A percentile compares a stretch with the other conserved stretches of the same genome.
phyloP scores from a whole-genome alignment of 768 basidiomycete genomes.

The Suillus spraguei region DNA sequence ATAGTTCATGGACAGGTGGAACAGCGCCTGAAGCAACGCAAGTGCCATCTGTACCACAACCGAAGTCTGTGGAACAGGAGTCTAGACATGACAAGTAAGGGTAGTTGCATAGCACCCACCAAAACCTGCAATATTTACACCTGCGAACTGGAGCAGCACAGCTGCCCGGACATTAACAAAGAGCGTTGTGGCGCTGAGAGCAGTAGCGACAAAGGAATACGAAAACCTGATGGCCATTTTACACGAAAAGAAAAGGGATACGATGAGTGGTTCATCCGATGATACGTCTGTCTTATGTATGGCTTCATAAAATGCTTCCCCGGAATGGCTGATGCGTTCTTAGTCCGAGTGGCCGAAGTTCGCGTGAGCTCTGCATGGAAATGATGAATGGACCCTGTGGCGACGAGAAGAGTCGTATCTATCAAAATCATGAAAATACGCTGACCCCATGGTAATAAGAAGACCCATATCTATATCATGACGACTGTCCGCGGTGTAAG shows the following conservation, averaged over 20 bases:
- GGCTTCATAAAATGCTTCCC: slow-evolving; percentile 9
- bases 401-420: neutral
- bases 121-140: slow-evolving; percentile 58
- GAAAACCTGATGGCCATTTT: slow-evolving; percentile 24
- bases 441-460: slow-evolving; percentile 2
- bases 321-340: neutral
- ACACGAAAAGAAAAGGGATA: neutral
- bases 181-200: slow-evolving; percentile 15
- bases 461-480: neutral
- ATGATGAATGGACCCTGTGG: neutral
- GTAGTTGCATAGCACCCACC: slow-evolving; percentile 21
- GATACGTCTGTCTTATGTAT: slow-evolving; percentile 16
- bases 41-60: slow-evolving; percentile 47
- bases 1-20: slow-evolving; percentile 48
- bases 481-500: neutral
- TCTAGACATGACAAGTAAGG: neutral
- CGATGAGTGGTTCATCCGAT: neutral
- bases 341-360: slow-evolving; percentile 4
- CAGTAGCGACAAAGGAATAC: slow-evolving; percentile 14
- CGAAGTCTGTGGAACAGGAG: slow-evolving; percentile 40
- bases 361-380: neutral
- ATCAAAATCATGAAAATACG: neutral
- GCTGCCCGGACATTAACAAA: slow-evolving; percentile 22
- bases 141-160: slow-evolving; percentile 37
- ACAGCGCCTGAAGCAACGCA: slow-evolving; percentile 41